Evolutionary conservation across 2,329 filamentous ascomycete genomes (phyloP).

Genomic region (Hyphodiscus sp.): DNA sequence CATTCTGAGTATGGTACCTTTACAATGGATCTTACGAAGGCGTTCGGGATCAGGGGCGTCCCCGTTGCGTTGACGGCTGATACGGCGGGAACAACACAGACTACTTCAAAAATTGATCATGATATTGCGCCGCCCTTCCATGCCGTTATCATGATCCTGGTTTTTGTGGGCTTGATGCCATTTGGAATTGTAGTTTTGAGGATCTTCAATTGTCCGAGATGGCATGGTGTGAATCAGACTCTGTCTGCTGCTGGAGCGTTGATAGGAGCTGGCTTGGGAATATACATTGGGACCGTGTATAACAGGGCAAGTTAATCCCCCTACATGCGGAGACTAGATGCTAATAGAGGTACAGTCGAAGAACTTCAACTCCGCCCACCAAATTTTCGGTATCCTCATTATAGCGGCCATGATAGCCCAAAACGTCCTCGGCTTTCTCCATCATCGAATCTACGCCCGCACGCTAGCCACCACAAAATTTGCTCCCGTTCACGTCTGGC

Average conservation of each 20-base stretch:
- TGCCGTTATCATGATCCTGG: conserved; percentile 46
- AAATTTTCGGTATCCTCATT: conserved; percentile 52
- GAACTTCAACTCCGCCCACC: conserved; percentile 46
- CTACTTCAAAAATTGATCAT: conserved; percentile 27
- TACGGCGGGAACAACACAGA: conserved; percentile 34
- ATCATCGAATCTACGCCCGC: conserved; percentile 47
- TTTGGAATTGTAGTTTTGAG: conserved; percentile 48
- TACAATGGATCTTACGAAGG: conserved; percentile 46
- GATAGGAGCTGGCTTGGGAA: conserved; percentile 44
- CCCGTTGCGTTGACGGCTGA: conserved; percentile 30
- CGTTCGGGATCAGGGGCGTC: conserved; percentile 39
- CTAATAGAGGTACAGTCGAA: conserved; percentile 37
- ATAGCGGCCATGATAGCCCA: conserved; percentile 46
- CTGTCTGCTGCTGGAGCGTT: conserved; percentile 43
- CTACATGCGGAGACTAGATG: background rate
- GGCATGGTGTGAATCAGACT: conserved; percentile 49
- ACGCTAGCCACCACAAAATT: conserved; percentile 44
- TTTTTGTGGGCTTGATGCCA: conserved; percentile 50
- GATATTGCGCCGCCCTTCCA: conserved; percentile 29
- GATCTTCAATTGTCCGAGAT: conserved; percentile 43
- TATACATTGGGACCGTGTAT: conserved; percentile 43
- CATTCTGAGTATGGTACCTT: conserved; percentile 51
- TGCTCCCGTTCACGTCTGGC: conserved; percentile 49
- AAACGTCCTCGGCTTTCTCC: conserved; percentile 47
- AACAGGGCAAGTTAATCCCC: conserved; percentile 44